Evolutionary conservation across 2,329 filamentous ascomycete species (phyloP).

Genomic region (Penicillium sp.): DNA sequence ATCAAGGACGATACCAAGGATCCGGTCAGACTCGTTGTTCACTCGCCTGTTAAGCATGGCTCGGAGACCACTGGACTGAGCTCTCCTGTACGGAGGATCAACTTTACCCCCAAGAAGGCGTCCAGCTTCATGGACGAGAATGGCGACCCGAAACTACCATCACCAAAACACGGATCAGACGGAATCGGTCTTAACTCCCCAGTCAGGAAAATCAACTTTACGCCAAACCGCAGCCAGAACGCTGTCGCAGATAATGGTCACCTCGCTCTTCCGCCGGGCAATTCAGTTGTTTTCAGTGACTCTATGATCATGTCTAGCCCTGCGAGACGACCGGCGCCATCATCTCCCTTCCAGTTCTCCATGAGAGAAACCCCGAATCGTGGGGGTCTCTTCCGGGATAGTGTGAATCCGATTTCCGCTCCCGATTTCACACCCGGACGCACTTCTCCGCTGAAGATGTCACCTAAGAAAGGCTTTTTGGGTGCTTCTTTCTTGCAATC

Average conservation of each 20-base stretch:
- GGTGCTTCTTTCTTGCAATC: constrained; percentile 32
- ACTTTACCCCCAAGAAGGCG: constrained; percentile 24
- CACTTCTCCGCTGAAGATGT: constrained; percentile 36
- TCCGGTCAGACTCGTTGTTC: constrained; percentile 24
- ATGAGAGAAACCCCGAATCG: constrained; percentile 35
- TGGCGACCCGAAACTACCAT: constrained; percentile 24
- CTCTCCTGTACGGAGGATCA: constrained; percentile 29
- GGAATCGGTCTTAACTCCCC: constrained; percentile 25
- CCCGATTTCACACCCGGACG: constrained; percentile 25
- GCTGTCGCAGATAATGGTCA: constrained; percentile 16
- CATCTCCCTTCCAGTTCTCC: constrained; percentile 37
- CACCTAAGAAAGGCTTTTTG: constrained; percentile 36
- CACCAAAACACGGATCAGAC: constrained; percentile 20
- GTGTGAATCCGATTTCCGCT: constrained; percentile 15
- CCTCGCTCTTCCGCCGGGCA: constrained; percentile 21
- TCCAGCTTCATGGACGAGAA: constrained; percentile 27
- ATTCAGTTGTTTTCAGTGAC: constrained; percentile 27
- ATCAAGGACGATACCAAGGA: constrained; percentile 27
- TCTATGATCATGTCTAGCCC: constrained; percentile 37
- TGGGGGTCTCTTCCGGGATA: constrained; percentile 22
- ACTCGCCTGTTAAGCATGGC: constrained; percentile 29
- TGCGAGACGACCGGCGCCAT: constrained; percentile 34
- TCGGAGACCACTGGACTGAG: constrained; percentile 25
- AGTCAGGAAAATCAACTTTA: constrained; percentile 34
- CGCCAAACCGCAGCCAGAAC: constrained; percentile 14